phyloP scores from a whole-genome alignment of 2,329 filamentous ascomycete species.

The Corynespora cassiicola region DNA sequence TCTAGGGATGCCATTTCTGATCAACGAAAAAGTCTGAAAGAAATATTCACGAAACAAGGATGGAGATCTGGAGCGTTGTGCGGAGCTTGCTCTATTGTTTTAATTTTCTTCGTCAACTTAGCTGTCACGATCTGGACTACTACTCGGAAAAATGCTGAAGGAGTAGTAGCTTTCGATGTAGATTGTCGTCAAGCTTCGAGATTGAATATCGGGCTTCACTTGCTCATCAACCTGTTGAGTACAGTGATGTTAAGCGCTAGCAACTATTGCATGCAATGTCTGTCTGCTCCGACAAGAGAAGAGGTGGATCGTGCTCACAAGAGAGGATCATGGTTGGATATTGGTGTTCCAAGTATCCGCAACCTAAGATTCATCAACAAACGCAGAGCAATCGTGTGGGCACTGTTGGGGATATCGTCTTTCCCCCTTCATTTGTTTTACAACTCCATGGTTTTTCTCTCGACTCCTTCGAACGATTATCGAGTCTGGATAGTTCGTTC shows the following conservation, averaged over 20 bases:
- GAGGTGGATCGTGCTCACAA: constrained; percentile 59
- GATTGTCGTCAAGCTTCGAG: constrained; percentile 20
- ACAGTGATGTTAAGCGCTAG: constrained; percentile 55
- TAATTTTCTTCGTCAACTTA: constrained; percentile 21
- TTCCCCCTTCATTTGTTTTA: constrained; percentile 15
- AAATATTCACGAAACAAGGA: too few species aligned
- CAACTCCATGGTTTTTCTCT: constrained; percentile 24
- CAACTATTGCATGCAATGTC: constrained; percentile 61
- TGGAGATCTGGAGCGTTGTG: constrained; percentile 23
- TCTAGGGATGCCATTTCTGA: too few species aligned
- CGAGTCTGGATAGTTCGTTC: constrained; percentile 8
- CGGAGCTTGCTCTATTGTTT: constrained; percentile 12
- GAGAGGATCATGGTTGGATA: constrained; percentile 47
- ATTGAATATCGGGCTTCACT: constrained; percentile 41
- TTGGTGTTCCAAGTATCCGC: constrained; percentile 49
- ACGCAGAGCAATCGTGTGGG: constrained; percentile 4
- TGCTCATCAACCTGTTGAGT: constrained; percentile 57
- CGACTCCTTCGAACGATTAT: constrained; percentile 13
- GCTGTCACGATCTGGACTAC: constrained; percentile 16
- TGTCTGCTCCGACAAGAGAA: constrained; percentile 56
- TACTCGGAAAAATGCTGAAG: not conserved
- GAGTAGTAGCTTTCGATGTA: constrained; percentile 20
- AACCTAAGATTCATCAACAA: constrained; percentile 34
- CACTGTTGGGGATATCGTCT: constrained; percentile 1
- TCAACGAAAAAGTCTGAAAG: too few species aligned